Evolutionary conservation across 306 rosid genomes (phyloP), one percentile per base, ranked within the genome.

Genomic region (Trifolium subterraneum): DNA sequence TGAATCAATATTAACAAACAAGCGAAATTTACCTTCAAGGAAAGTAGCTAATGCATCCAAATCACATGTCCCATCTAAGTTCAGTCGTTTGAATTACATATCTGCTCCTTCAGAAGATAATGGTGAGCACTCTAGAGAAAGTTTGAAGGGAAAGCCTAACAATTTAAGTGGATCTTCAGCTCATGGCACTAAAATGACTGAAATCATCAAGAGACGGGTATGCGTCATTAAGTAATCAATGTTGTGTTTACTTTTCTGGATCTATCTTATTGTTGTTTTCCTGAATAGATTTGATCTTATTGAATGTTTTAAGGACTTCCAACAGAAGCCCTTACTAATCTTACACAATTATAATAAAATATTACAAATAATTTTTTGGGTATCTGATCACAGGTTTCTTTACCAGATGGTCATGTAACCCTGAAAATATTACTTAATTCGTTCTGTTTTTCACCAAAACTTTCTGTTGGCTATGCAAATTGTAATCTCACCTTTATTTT

Each of bases 191-290:
- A 87, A 82, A 81, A 88, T 88, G 97, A 81, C 94, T 31, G 98
- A 94, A 52, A 82, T 87, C 74, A 83, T 88, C 79, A 96, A 91
- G 84, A 89, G 96, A 87, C 80, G 93, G 87, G 98, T 93, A 85
- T 45, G 89, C 71, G 8, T 73, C 52, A 10, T 72, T 70, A 25
- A 58, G 62, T 74, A 73, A 74, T 67, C 64, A 64, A 58, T 82
- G 64, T 41, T 77, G 25, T 51, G 47, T 10, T 35, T 52, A 68
- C 69, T 48, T 66, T 58, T 68, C 25, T 71, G 19, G 63, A 50
- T 42, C 12, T 60, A 22, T 29, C 16, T 19, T 74, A 22, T 22
- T 22, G 10, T 56, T 55, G 38, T 45, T 52, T 18, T 74, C 15
- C 39, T 29, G 20, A 38, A 42, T 42, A 50, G 56, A 73, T 18